These are phyloP conservation scores for Pontederia paniculata DNA, from an alignment of 176 grass and related monocot genomes.

Conservation along the genomic window DNA sequence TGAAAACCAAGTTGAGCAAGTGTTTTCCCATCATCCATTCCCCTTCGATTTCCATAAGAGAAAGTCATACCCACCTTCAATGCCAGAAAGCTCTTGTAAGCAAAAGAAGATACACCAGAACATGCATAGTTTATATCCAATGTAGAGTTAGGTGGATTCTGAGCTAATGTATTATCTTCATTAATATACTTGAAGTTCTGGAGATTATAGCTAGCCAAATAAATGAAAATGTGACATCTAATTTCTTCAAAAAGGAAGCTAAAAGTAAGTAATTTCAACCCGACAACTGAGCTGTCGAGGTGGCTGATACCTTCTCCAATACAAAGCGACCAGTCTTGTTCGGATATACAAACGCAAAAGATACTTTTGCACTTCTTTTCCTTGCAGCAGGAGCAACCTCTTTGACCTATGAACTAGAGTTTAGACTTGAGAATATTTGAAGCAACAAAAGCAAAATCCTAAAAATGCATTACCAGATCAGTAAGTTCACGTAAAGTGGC, in stretches of 20 bases:
- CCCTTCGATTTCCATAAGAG: conserved; percentile 53
- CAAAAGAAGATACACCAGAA: neutral
- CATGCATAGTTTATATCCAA: neutral
- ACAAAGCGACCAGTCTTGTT: conserved; percentile 91
- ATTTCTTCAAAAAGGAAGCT: neutral
- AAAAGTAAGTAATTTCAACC: neutral
- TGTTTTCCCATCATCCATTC: conserved; percentile 71
- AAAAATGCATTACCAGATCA: conserved; percentile 50
- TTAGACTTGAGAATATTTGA: neutral
- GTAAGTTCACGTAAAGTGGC: conserved; percentile 82
- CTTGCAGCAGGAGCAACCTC: conserved; percentile 91
- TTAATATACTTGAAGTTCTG: too few species aligned
- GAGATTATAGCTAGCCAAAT: too few species aligned
- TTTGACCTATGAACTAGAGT: conserved; percentile 60
- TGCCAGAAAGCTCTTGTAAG: conserved; percentile 5
- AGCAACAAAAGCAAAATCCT: conserved; percentile 2
- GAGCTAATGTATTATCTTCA: neutral
- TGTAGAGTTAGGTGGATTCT: neutral
- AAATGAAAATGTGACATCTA: neutral
- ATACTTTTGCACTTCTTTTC: conserved; percentile 75
- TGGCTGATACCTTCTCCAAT: conserved; percentile 47
- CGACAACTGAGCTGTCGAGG: neutral
- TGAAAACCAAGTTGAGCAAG: conserved; percentile 81
- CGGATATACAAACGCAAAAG: conserved; percentile 91
- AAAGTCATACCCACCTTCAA: conserved; percentile 75